Percentiles rank a stretch among this genome's conserved stretches.
Evolutionary conservation across 352 stramenopile genomes (phyloP).

Genomic region (Pythium folliculosum): DNA sequence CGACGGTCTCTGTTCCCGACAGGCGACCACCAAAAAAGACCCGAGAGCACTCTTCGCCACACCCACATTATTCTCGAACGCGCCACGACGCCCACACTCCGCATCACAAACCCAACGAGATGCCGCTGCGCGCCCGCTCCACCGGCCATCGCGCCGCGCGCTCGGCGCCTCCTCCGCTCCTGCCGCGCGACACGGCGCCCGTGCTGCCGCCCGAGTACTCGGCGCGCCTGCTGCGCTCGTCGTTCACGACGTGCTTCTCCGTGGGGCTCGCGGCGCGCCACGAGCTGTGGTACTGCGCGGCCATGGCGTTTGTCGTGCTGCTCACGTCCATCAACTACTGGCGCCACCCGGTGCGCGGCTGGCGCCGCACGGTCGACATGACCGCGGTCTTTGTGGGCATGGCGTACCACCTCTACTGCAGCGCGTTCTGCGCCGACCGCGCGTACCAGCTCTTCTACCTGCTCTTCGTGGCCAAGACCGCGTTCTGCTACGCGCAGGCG

Average conservation of each 20-base stretch:
- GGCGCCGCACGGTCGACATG: constrained; percentile 76
- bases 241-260: constrained; percentile 69
- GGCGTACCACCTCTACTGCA: constrained; percentile 69
- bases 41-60: no score
- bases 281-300: constrained; percentile 67
- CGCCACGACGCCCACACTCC: neutral
- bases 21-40: constrained; percentile 20
- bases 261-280: constrained; percentile 48
- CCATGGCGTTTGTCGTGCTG: constrained; percentile 65
- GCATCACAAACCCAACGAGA: neutral
- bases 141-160: neutral
- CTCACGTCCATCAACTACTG: constrained; percentile 88
- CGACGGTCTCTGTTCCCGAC: neutral
- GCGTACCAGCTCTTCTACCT: constrained; percentile 63
- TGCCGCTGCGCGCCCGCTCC: neutral
- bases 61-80: neutral
- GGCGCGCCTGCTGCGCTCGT: constrained; percentile 69
- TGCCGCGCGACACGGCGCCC: constrained; percentile 12
- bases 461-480: constrained; percentile 65
- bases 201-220: constrained; percentile 75
- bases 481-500: constrained; percentile 73
- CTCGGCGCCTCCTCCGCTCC: neutral
- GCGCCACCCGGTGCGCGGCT: constrained; percentile 70
- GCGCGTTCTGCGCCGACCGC: constrained; percentile 48
- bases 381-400: constrained; percentile 56